Percentiles rank a stretch among this genome's conserved stretches.
Conservation (phyloP, 2,329 filamentous ascomycete species). For the Fonsecaea multimorphosa region DNA sequence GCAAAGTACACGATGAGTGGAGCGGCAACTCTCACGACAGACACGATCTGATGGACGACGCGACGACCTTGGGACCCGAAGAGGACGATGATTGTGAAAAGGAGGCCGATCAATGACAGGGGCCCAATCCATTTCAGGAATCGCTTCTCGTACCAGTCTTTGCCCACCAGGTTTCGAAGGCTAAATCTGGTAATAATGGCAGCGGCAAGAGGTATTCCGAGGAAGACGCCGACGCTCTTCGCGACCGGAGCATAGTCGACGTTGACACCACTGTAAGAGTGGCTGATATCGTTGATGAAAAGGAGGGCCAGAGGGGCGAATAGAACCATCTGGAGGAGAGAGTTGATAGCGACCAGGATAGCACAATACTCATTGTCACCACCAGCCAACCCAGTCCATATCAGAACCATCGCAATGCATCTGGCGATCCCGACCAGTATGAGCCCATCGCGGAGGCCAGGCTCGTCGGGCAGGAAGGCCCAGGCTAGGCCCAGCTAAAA, state of each 20-base stretch:
- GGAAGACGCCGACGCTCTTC: conserved; percentile 80
- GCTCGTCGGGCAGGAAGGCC: conserved; percentile 61
- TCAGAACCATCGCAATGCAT: conserved; percentile 84
- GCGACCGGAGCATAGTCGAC: conserved; percentile 71
- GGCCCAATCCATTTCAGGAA: conserved; percentile 76
- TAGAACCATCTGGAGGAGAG: conserved; percentile 71
- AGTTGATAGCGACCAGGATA: conserved; percentile 77
- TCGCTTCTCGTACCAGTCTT: conserved; percentile 67
- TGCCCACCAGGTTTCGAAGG: conserved; percentile 61
- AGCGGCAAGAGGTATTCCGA: conserved; percentile 81
- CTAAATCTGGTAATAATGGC: conserved; percentile 76
- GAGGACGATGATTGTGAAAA: conserved; percentile 86
- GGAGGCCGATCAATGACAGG: conserved; percentile 77
- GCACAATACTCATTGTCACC: conserved; percentile 85
- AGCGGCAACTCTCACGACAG: conserved; percentile 79
- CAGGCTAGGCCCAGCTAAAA: conserved; percentile 56
- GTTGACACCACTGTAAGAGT: conserved; percentile 47
- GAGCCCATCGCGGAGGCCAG: conserved; percentile 65
- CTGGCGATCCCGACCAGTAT: conserved; percentile 83
- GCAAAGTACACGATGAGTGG: conserved; percentile 83
- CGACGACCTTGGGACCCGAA: conserved; percentile 80
- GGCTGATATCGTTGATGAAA: conserved; percentile 73
- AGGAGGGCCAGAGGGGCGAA: conserved; percentile 72
- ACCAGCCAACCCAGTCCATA: conserved; percentile 79
- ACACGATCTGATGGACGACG: conserved; percentile 82